Evolutionary conservation across 1,284 basidiomycete species (phyloP).

Genomic region (Ustilago trichophora): DNA sequence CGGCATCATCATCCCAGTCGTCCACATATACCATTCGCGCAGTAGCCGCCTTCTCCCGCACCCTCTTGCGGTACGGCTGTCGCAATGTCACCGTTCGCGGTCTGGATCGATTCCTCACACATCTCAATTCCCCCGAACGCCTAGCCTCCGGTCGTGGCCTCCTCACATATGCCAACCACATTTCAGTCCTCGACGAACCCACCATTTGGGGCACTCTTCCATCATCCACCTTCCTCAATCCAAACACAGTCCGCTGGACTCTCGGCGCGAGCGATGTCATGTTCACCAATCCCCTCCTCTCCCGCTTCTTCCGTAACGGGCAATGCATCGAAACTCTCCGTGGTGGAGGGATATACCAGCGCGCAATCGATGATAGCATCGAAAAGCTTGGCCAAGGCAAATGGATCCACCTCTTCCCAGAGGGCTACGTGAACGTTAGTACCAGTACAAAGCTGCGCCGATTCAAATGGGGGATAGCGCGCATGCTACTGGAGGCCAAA

Average conservation of each 20-base stretch:
- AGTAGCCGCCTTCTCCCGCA: conserved; percentile 49
- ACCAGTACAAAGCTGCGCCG: conserved; percentile 73
- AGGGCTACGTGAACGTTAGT: conserved; percentile 85
- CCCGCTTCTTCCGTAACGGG: conserved; percentile 81
- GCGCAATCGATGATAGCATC: conserved; percentile 83
- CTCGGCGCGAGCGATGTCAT: conserved; percentile 91
- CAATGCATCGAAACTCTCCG: conserved; percentile 94
- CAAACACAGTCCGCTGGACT: conserved; percentile 78
- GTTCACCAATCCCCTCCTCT: conserved; percentile 80
- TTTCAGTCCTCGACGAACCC: conserved; percentile 62
- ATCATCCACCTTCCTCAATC: conserved; percentile 16
- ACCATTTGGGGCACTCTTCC: conserved; percentile 59
- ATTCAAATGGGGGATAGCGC: conserved; percentile 97
- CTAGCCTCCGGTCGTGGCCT: conserved; percentile 43
- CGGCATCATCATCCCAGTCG: conserved; percentile 1
- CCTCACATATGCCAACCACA: conserved; percentile 63
- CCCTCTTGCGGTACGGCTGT: conserved; percentile 49
- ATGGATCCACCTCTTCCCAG: conserved; percentile 95
- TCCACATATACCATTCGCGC: conserved; percentile 40
- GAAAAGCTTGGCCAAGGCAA: conserved; percentile 79
- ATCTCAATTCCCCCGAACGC: conserved; percentile 45
- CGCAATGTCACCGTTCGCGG: conserved; percentile 53
- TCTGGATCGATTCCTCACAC: conserved; percentile 47
- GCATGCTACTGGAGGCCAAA: conserved; percentile 63
- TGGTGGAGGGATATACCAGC: conserved; percentile 88